Evolutionary conservation across 2,329 filamentous ascomycete species (phyloP).

Genomic region (Hypoxylon sp.): DNA sequence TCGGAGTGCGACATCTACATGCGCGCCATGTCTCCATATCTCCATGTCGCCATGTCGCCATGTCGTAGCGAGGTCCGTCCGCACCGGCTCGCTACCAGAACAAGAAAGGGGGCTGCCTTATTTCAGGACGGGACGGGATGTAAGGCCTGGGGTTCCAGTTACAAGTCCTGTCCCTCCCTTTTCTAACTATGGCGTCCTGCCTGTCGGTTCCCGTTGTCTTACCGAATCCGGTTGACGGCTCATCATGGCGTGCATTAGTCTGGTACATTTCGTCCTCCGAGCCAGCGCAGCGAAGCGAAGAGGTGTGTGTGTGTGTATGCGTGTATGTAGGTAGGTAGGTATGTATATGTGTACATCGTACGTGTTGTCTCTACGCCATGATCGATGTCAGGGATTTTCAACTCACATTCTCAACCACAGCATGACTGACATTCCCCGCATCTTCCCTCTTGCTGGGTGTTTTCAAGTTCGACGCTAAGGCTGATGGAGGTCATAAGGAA

Average conservation of each 20-base stretch:
- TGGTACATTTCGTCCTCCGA: constrained; percentile 21
- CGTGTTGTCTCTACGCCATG: constrained; percentile 12
- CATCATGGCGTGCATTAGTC: constrained; percentile 26
- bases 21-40: constrained; percentile 14
- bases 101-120: constrained; percentile 7
- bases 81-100: constrained; percentile 38
- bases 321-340: neutral
- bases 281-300: constrained; percentile 11
- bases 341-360: neutral
- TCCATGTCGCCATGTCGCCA: too few species aligned
- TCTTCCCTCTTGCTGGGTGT: constrained; percentile 14
- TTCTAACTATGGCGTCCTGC: constrained; percentile 33
- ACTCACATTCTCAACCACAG: constrained; percentile 24
- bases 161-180: constrained; percentile 23
- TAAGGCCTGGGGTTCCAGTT: constrained; percentile 31
- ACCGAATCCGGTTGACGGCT: constrained; percentile 29
- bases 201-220: constrained; percentile 34
- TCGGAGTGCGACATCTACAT: constrained; percentile 34
- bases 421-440: constrained; percentile 30
- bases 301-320: neutral
- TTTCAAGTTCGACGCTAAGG: constrained; percentile 29
- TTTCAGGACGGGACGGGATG: constrained; percentile 38
- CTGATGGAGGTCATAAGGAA: constrained; percentile 28
- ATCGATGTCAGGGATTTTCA: constrained; percentile 31
- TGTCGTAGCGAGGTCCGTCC: constrained; percentile 38